phyloP scores from a whole-genome alignment of 2,329 filamentous ascomycete genomes.

The Acephala macrosclerotiorum region DNA sequence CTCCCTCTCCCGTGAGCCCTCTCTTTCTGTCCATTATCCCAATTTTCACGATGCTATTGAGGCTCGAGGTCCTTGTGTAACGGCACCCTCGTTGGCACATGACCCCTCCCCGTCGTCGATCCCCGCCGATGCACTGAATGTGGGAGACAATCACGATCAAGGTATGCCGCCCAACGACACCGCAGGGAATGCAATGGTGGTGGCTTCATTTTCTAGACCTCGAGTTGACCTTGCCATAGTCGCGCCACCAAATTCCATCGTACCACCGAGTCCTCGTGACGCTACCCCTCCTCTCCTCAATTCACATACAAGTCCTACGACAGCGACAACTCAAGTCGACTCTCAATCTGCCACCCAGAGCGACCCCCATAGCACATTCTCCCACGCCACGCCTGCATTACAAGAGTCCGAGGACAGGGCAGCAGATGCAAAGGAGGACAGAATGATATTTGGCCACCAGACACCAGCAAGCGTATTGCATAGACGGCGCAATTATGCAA shows the following conservation, averaged over 20 bases:
- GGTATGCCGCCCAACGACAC: conserved; percentile 22
- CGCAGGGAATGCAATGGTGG: conserved; percentile 3
- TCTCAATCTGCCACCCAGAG: conserved; percentile 15
- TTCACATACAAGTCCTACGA: conserved; percentile 18
- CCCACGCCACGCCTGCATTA: conserved; percentile 16
- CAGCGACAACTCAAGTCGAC: conserved; percentile 8
- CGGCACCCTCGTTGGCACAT: conserved; percentile 15
- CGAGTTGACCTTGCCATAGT: conserved; percentile 29
- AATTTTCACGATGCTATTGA: conserved; percentile 10
- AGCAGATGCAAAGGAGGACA: conserved; percentile 25
- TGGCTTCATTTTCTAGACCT: conserved; percentile 14
- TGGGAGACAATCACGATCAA: conserved; percentile 16
- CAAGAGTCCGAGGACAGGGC: conserved; percentile 22
- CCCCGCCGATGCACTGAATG: conserved; percentile 17
- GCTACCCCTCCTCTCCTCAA: conserved; percentile 2
- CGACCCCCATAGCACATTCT: conserved; percentile 16
- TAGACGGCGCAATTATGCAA: conserved; percentile 40
- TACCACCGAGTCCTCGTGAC: conserved; percentile 30
- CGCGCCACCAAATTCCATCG: conserved; percentile 24
- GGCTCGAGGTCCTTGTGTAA: conserved; percentile 15
- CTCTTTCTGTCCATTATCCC: conserved; percentile 6
- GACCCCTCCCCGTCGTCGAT: conserved; percentile 9
- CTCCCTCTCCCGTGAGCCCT: conserved; percentile 9
- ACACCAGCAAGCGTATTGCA: conserved; percentile 23
- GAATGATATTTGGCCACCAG: conserved; percentile 37